Percentiles rank a stretch among this genome's conserved stretches.
These are phyloP conservation scores for Thyridium curvatum DNA, from an alignment of 2,329 filamentous ascomycete species.

Conservation along the genomic window DNA sequence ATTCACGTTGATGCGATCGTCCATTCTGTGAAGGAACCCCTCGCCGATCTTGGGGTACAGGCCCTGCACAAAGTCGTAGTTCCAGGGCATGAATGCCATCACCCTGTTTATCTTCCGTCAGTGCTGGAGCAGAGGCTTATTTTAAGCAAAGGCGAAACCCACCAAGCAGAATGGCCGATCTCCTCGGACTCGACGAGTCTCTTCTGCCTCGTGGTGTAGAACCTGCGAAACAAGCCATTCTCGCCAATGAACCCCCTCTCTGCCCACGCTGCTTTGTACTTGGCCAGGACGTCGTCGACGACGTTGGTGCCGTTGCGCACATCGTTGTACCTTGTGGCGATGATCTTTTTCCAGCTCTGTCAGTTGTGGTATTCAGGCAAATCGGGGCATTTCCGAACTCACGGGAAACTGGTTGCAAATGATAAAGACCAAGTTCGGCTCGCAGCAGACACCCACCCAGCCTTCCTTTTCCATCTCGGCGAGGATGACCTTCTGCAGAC, in stretches of 20 bases:
- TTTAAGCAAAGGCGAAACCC: too few species aligned
- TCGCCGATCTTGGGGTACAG: too few species aligned
- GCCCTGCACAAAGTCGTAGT: too few species aligned
- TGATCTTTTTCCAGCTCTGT: constrained; percentile 14
- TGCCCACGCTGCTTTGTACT: constrained; percentile 27
- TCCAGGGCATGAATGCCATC: too few species aligned
- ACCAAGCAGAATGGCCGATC: too few species aligned
- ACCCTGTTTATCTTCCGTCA: too few species aligned
- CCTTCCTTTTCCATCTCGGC: constrained; percentile 28
- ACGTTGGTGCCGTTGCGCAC: constrained; percentile 22
- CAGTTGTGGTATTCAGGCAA: too few species aligned
- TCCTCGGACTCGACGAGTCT: too few species aligned
- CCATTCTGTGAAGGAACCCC: too few species aligned
- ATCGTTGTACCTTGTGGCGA: constrained; percentile 29
- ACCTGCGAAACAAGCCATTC: constrained; percentile 17
- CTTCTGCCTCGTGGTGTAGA: constrained; percentile 16
- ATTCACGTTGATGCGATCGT: too few species aligned
- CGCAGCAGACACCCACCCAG: constrained; percentile 34
- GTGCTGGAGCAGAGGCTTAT: too few species aligned
- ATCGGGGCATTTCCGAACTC: too few species aligned
- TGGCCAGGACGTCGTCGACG: constrained; percentile 21
- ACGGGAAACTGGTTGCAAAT: constrained; percentile 35
- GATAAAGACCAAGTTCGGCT: constrained; percentile 31
- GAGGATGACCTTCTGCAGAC: constrained; percentile 25
- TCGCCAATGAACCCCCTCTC: constrained; percentile 20